Conservation (phyloP, 176 grass and related monocot species). For the Leersia perrieri region DNA sequence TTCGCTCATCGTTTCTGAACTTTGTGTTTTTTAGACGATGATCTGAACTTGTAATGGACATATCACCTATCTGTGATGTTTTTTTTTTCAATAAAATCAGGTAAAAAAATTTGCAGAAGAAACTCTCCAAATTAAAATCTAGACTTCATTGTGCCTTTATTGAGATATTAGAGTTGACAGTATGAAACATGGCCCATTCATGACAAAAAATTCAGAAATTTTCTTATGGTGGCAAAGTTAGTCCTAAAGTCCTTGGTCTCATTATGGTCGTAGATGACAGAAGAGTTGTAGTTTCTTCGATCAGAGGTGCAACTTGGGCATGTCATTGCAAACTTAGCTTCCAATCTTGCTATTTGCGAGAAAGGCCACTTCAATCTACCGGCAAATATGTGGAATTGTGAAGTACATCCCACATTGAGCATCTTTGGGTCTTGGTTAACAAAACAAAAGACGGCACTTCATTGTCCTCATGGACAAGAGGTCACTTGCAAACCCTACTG, state of each 20-base stretch:
- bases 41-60: neutral
- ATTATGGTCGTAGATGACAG: slow-evolving; percentile 13
- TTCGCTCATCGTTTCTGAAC: neutral
- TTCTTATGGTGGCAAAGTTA: neutral
- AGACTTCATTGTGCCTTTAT: neutral
- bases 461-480: slow-evolving; percentile 42
- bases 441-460: slow-evolving; percentile 41
- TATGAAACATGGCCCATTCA: neutral
- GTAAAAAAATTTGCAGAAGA: neutral
- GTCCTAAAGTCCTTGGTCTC: neutral
- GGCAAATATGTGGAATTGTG: slow-evolving; percentile 5
- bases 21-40: neutral
- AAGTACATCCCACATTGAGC: neutral
- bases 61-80: neutral
- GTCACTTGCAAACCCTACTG: slow-evolving; percentile 27
- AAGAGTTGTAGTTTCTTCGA: neutral
- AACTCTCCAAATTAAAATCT: neutral
- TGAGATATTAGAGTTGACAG: neutral
- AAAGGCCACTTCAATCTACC: slow-evolving; percentile 29
- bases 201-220: neutral
- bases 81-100: neutral
- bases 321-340: slow-evolving; percentile 37
- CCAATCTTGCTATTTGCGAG: slow-evolving; percentile 21
- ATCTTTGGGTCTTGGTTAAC: neutral
- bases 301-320: slow-evolving; percentile 15